These are phyloP conservation scores for Mycothermus thermophilus DNA, from an alignment of 495 filamentous ascomycete genomes.

Conservation along the genomic window DNA sequence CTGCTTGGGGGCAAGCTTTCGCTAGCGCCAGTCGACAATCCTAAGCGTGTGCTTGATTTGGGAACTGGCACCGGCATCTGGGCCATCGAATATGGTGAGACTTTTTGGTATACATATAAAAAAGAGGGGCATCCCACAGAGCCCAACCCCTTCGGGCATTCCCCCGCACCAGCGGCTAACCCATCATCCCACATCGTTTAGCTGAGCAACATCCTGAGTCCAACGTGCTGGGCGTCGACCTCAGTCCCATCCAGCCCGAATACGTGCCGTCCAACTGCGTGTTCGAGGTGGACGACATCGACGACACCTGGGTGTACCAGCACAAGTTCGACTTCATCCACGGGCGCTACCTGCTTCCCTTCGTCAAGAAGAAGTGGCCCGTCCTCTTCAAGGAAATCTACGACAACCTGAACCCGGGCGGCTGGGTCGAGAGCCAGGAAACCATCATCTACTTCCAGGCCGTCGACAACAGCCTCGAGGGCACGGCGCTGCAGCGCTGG, in stretches of 20 bases:
- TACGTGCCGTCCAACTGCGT: conserved; percentile 32
- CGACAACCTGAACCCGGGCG: conserved; percentile 32
- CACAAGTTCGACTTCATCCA: conserved; percentile 38
- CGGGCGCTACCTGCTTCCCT: conserved; percentile 8
- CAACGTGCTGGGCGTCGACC: conserved; percentile 30
- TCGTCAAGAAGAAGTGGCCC: conserved; percentile 12
- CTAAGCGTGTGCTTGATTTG: conserved; percentile 30
- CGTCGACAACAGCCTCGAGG: conserved; percentile 16
- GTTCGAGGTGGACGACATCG: conserved; percentile 37
- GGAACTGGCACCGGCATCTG: conserved; percentile 33
- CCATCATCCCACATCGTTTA: too few species aligned
- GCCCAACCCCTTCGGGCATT: background rate
- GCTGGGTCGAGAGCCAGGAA: conserved; percentile 39
- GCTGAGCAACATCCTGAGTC: conserved; percentile 14
- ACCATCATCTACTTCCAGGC: conserved; percentile 20
- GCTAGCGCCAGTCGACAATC: conserved; percentile 27
- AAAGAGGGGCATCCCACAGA: too few species aligned
- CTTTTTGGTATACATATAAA: too few species aligned
- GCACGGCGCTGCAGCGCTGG: conserved; percentile 20
- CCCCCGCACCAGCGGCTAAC: too few species aligned
- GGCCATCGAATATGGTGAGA: conserved; percentile 29
- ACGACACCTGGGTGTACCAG: conserved; percentile 35
- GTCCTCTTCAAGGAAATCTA: conserved; percentile 30
- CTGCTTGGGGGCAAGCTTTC: conserved; percentile 30
- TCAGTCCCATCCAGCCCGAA: conserved; percentile 34